Evolutionary conservation across 1,139 yeast species (phyloP).

Genomic region (Pneumocystis murina): DNA sequence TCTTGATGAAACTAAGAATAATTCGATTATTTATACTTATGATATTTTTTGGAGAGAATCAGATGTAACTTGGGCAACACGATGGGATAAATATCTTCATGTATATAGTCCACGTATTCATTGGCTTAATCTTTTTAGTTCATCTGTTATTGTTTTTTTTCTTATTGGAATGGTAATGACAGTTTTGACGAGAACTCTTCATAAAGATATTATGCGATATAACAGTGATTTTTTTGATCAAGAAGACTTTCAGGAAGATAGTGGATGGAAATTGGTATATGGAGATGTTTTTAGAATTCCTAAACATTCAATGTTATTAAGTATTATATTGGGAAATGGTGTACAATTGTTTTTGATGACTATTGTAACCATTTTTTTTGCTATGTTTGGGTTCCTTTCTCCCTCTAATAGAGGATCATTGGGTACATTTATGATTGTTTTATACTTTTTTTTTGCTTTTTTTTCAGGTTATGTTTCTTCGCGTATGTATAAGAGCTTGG

Average conservation of each 20-base stretch:
- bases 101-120: slow-evolving; percentile 85
- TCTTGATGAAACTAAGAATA: slow-evolving; percentile 16
- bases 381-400: slow-evolving; percentile 74
- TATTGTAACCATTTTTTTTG: slow-evolving; percentile 59
- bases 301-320: slow-evolving; percentile 48
- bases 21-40: slow-evolving; percentile 38
- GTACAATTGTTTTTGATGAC: slow-evolving; percentile 69
- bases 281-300: slow-evolving; percentile 94
- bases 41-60: slow-evolving; percentile 52
- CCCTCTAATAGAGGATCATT: slow-evolving; percentile 92
- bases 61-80: slow-evolving; percentile 82
- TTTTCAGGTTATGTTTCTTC: slow-evolving; percentile 82
- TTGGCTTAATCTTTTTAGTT: slow-evolving; percentile 67
- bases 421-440: slow-evolving; percentile 73
- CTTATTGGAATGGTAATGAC: slow-evolving; percentile 69
- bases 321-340: slow-evolving; percentile 81
- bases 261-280: slow-evolving; percentile 94
- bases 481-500: slow-evolving; percentile 69
- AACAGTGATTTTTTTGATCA: slow-evolving; percentile 71
- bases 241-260: slow-evolving; percentile 78
- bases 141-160: slow-evolving; percentile 63
- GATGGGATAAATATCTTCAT: slow-evolving; percentile 95
- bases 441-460: slow-evolving; percentile 65
- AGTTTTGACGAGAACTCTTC: slow-evolving; percentile 63
- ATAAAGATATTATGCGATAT: slow-evolving; percentile 72